phyloP scores from a whole-genome alignment of 1,139 yeast species.

The Meyerozyma smithsonii region DNA sequence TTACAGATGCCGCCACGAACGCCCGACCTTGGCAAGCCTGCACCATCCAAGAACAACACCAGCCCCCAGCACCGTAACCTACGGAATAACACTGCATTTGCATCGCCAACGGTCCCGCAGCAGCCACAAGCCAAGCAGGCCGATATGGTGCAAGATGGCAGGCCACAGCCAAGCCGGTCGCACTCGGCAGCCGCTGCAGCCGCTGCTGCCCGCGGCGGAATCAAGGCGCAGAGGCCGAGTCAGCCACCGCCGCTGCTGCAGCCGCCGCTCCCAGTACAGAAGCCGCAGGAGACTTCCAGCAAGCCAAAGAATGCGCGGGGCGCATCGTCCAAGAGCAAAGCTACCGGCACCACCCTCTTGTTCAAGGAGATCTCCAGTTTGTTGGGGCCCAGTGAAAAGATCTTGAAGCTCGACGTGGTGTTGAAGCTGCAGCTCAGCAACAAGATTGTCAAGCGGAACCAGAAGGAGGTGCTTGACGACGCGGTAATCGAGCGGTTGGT shows the following conservation, averaged over 20 bases:
- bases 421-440: constrained; percentile 34
- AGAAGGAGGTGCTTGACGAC: constrained; percentile 28
- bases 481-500: constrained; percentile 38
- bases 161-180: neutral
- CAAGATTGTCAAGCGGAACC: constrained; percentile 17
- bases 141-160: neutral
- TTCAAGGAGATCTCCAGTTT: constrained; percentile 34
- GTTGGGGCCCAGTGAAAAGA: constrained; percentile 33
- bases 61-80: constrained; percentile 4
- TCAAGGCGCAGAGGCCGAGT: neutral
- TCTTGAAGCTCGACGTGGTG: constrained; percentile 38
- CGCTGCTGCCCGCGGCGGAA: constrained; percentile 11
- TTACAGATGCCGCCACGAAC: neutral
- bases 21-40: neutral
- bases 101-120: neutral
- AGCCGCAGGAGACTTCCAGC: neutral
- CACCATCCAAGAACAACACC: neutral
- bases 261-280: neutral
- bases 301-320: neutral
- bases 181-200: constrained; percentile 13
- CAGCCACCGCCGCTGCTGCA: neutral
- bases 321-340: neutral
- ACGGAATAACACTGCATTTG: constrained; percentile 4
- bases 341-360: constrained; percentile 5
- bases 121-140: neutral